These are phyloP conservation scores for Pseudocohnilembus persalinus DNA, from an alignment of 169 alveolate genomes.

Conservation along the genomic window DNA sequence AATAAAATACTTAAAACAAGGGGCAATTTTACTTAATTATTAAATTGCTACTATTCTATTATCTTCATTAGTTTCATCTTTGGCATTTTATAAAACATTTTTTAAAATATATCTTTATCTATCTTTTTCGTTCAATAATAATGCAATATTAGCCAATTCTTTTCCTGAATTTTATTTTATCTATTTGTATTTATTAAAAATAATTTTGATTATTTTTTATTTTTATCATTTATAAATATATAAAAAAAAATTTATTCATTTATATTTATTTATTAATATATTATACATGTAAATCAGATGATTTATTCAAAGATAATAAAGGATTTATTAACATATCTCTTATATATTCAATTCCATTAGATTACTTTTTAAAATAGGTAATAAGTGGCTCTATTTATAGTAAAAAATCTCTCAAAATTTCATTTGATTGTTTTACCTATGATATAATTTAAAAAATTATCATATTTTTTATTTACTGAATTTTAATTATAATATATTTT, in stretches of 20 bases:
- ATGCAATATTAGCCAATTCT: slow-evolving; percentile 24
- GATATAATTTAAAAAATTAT: no score
- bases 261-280: no score
- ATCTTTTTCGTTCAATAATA: slow-evolving; percentile 12
- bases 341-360: not conserved
- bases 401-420: not conserved
- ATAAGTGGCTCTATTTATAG: not conserved
- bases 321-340: not conserved
- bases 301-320: no score
- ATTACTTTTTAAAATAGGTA: not conserved
- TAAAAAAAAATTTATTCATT: no score
- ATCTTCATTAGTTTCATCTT: slow-evolving; percentile 43
- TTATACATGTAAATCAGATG: not conserved
- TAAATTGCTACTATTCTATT: slow-evolving; percentile 43
- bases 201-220: no score
- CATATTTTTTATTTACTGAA: not conserved
- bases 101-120: slow-evolving; percentile 27
- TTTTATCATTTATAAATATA: no score
- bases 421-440: not conserved
- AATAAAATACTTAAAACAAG: not conserved
- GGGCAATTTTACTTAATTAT: not conserved
- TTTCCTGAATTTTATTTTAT: slow-evolving; percentile 27
- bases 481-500: no score
- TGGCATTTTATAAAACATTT: slow-evolving; percentile 25
- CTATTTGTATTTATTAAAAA: not conserved